These are phyloP conservation scores for Seiridium cupressi DNA, from an alignment of 2,329 filamentous ascomycete genomes.

Conservation along the genomic window DNA sequence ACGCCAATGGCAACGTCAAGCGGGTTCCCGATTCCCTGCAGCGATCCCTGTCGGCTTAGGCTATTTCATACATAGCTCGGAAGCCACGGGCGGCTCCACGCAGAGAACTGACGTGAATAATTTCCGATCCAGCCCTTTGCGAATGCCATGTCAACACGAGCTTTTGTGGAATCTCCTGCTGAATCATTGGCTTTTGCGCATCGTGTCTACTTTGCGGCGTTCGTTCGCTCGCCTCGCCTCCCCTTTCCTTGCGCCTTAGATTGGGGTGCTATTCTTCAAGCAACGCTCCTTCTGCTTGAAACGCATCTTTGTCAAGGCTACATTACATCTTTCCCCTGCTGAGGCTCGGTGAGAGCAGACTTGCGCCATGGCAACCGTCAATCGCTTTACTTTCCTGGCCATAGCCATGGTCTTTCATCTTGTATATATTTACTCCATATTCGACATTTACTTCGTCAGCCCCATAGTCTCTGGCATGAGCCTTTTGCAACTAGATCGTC, in stretches of 20 bases:
- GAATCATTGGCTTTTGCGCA: background rate
- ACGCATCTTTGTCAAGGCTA: background rate
- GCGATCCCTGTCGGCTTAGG: background rate
- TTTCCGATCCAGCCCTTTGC: background rate
- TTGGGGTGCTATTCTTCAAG: background rate
- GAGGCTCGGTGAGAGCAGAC: background rate
- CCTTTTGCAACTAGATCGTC: slow-evolving; percentile 68
- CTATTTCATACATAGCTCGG: background rate
- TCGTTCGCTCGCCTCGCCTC: background rate
- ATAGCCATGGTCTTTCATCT: slow-evolving; percentile 91
- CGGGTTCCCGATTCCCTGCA: background rate
- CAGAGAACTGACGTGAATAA: slow-evolving; percentile 4
- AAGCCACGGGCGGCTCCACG: slow-evolving; percentile 7
- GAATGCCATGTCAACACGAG: background rate
- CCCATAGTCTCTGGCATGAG: slow-evolving; percentile 96
- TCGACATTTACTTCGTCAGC: slow-evolving; percentile 98
- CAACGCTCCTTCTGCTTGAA: background rate
- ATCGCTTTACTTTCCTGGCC: slow-evolving; percentile 79
- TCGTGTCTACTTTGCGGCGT: background rate
- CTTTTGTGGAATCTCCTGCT: background rate
- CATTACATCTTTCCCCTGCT: background rate
- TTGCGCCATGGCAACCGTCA: slow-evolving; percentile 49
- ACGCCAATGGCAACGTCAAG: background rate
- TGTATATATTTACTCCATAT: slow-evolving; percentile 92
- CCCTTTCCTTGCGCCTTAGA: too few relatives aligned